Evolutionary conservation across 345 rosid genomes (phyloP).

Genomic region (Trapa incisa): DNA sequence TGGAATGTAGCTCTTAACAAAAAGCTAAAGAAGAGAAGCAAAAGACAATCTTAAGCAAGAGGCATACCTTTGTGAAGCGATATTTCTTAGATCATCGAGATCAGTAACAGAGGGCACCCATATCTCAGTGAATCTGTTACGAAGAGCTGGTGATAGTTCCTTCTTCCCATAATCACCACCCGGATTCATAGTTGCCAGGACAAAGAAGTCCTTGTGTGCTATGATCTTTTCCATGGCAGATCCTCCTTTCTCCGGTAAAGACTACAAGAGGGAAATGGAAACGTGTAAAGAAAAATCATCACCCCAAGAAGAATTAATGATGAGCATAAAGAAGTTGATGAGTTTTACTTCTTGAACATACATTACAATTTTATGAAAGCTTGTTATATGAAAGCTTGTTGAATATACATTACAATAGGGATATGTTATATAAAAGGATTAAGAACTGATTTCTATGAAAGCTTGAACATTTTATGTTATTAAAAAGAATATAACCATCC

Average conservation of each 20-base stretch:
- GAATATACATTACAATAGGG: background rate
- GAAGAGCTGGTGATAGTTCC: constrained; percentile 94
- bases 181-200: constrained; percentile 96
- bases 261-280: constrained; percentile 29
- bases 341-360: background rate
- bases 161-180: constrained; percentile 99
- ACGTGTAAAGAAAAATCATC: background rate
- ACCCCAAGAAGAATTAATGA: background rate
- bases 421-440: background rate
- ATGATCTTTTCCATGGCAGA: constrained; percentile 54
- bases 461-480: background rate
- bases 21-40: background rate
- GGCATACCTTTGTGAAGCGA: constrained; percentile 51
- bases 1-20: background rate
- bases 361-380: background rate
- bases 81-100: constrained; percentile 55
- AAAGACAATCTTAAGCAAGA: background rate
- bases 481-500: background rate
- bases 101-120: constrained; percentile 82
- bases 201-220: constrained; percentile 60
- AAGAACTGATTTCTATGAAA: background rate
- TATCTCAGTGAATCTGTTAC: constrained; percentile 93
- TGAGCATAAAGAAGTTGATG: background rate
- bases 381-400: no score
- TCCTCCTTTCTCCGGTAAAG: constrained; percentile 95